phyloP scores from a whole-genome alignment of 1,284 basidiomycete genomes.

The Rhodotorula sp. region DNA sequence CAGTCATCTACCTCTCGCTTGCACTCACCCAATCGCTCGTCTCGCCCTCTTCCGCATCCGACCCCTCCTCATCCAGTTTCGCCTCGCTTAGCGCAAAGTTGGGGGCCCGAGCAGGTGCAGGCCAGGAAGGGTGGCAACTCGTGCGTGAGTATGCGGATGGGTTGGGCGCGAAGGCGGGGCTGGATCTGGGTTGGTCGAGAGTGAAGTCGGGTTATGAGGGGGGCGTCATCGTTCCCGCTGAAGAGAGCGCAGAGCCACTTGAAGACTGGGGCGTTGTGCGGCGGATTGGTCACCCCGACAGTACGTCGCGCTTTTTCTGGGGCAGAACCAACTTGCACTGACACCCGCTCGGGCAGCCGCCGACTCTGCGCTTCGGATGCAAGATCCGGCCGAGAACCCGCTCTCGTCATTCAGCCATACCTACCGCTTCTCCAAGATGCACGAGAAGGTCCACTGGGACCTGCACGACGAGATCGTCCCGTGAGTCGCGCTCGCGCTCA shows the following conservation, averaged over 20 bases:
- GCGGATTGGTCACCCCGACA: constrained; percentile 25
- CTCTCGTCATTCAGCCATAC: constrained; percentile 41
- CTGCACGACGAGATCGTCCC: constrained; percentile 43
- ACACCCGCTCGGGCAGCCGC: neutral
- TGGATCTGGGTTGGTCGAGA: constrained; percentile 27
- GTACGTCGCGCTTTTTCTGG: neutral
- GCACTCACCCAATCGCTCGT: constrained; percentile 2
- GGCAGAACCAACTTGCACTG: neutral
- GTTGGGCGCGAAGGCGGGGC: constrained; percentile 24
- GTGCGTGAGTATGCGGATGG: constrained; percentile 18
- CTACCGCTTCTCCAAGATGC: constrained; percentile 45
- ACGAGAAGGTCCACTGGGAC: constrained; percentile 41
- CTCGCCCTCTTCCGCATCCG: neutral
- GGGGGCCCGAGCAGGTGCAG: constrained; percentile 2
- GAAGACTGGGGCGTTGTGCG: constrained; percentile 21
- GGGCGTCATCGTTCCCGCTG: neutral
- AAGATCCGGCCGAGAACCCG: constrained; percentile 30
- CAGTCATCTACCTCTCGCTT: constrained; percentile 30
- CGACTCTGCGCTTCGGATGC: constrained; percentile 2
- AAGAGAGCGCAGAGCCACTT: neutral
- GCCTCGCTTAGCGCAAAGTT: constrained; percentile 2
- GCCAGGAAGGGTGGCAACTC: constrained; percentile 17
- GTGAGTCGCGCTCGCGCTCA: constrained; percentile 6
- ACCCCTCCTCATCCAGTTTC: neutral
- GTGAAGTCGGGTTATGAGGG: neutral